phyloP scores from a whole-genome alignment of 1,139 yeast genomes.

The Taphrina betulina region DNA sequence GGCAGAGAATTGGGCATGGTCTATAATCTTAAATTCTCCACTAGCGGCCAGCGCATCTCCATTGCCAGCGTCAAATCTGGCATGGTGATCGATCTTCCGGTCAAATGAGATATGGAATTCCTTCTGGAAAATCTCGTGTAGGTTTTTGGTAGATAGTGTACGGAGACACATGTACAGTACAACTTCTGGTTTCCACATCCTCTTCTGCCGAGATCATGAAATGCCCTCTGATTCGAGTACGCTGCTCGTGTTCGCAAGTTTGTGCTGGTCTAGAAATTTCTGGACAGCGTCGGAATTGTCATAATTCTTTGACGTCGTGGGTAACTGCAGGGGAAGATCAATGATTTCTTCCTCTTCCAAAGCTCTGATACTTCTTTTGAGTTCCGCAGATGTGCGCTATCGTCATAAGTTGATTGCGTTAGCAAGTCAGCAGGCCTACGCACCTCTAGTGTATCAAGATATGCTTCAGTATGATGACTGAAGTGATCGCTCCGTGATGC shows the following conservation, averaged over 20 bases:
- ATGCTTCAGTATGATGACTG: slow-evolving; percentile 4
- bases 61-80: slow-evolving; percentile 8
- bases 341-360: slow-evolving; percentile 21
- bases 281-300: no score
- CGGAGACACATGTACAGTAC: not conserved
- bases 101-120: not conserved
- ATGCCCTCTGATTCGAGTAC: not conserved
- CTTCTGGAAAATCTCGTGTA: not conserved
- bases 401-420: not conserved
- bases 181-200: not conserved
- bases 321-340: not conserved
- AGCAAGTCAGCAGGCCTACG: not conserved
- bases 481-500: not conserved
- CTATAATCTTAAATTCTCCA: slow-evolving; percentile 17
- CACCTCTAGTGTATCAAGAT: slow-evolving; percentile 21
- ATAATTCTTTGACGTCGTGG: not conserved
- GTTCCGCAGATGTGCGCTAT: slow-evolving; percentile 5
- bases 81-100: not conserved
- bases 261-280: not conserved
- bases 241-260: not conserved
- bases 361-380: slow-evolving; percentile 20
- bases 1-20: slow-evolving; percentile 6
- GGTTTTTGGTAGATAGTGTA: not conserved
- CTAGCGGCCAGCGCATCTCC: slow-evolving; percentile 9
- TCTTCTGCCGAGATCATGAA: not conserved